phyloP scores from a whole-genome alignment of 139 green algal genomes.

The Raphidocelis subcapitata region DNA sequence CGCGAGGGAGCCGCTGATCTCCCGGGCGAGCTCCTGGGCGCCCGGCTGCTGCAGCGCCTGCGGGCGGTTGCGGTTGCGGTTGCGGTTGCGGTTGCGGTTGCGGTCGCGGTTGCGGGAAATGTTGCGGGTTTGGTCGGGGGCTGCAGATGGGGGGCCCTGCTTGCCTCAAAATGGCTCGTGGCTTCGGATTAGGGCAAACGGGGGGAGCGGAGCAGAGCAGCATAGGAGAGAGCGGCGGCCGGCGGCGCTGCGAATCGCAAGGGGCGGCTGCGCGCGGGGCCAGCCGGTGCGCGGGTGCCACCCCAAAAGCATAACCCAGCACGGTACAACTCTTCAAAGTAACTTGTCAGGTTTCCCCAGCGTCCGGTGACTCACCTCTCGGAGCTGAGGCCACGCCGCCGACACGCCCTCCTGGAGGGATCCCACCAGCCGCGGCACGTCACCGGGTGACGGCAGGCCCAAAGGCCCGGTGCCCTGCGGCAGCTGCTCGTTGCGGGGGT shows the following conservation, averaged over 20 bases:
- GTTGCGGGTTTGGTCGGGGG: neutral
- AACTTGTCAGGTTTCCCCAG: no score
- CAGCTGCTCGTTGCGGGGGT: no score
- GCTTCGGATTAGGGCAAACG: no score
- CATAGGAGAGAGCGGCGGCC: no score
- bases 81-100: no score
- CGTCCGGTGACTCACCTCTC: constrained; percentile 2
- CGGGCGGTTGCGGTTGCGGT: constrained; percentile 19
- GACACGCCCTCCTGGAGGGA: constrained; percentile 27
- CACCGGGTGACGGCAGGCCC: constrained; percentile 40
- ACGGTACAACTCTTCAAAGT: no score
- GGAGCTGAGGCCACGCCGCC: constrained; percentile 21
- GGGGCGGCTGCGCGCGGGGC: no score
- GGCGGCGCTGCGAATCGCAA: no score
- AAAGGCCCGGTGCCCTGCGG: constrained; percentile 43
- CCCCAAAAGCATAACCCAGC: no score
- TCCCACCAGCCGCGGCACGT: constrained; percentile 30
- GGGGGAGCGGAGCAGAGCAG: no score
- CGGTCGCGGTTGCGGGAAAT: constrained; percentile 34
- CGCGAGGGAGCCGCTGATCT: constrained; percentile 58
- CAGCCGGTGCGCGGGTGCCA: no score
- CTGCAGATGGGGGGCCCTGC: neutral
- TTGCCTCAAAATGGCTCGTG: no score
- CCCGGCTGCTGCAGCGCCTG: constrained; percentile 47
- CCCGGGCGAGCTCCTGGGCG: constrained; percentile 54